Evolutionary conservation across 768 basidiomycete species (phyloP).

Genomic region (Russula foetens): DNA sequence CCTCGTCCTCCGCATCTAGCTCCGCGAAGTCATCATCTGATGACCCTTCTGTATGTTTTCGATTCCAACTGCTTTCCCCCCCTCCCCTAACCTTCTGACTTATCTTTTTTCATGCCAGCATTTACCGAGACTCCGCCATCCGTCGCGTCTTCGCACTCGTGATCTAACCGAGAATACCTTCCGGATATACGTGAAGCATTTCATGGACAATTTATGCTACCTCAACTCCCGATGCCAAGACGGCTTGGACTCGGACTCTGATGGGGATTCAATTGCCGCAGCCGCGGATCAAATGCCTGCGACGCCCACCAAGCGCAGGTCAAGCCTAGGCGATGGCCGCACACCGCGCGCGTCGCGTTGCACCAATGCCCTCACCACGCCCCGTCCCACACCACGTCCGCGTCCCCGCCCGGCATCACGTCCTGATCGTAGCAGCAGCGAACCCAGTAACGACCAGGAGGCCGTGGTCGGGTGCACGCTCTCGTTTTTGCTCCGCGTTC

Average conservation of each 20-base stretch:
- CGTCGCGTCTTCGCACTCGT: slow-evolving; percentile 53
- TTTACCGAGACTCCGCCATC: slow-evolving; percentile 56
- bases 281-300: slow-evolving; percentile 18
- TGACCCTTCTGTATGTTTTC: slow-evolving; percentile 13
- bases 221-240: neutral
- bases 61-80: neutral
- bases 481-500: slow-evolving; percentile 69
- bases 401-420: neutral
- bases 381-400: no score
- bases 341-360: slow-evolving; percentile 26
- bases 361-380: neutral
- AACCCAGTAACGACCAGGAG: neutral
- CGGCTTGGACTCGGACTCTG: slow-evolving; percentile 10
- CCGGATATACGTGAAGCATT: slow-evolving; percentile 70
- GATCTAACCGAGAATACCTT: slow-evolving; percentile 69
- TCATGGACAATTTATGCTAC: slow-evolving; percentile 49
- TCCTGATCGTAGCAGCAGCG: neutral
- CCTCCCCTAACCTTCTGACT: neutral
- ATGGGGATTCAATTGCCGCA: neutral
- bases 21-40: slow-evolving; percentile 8
- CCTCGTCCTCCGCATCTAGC: slow-evolving; percentile 10
- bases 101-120: slow-evolving; percentile 18
- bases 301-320: slow-evolving; percentile 32
- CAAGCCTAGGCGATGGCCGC: slow-evolving; percentile 7
- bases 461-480: slow-evolving; percentile 40